Base-by-base conservation (phyloP, 1,284 basidiomycete genomes). In the Leccinum cinnamomeum region DNA sequence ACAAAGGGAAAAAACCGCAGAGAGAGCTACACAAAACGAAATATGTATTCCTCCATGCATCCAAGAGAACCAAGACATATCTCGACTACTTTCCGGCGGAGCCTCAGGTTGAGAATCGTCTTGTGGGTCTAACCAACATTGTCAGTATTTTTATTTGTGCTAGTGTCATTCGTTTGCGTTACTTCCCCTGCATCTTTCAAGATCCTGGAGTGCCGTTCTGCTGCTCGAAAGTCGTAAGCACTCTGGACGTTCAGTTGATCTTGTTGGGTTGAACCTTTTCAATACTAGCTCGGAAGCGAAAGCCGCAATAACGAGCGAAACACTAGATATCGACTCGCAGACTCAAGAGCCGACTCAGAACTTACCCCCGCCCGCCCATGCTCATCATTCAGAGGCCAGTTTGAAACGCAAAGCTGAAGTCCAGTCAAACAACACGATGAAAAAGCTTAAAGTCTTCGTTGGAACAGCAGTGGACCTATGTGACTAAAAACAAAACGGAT, bases 41-140 rank as follows among this genome's bases (percentile, higher is more conserved):
- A 70, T 91, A 85, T 65, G 70, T 79, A 14, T 90, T 91, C 73
- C 80, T 86, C 63, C 74, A 72, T 55, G 72, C 79, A 10, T 79
- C 80, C 46, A 78, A 81, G 61, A 74, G 76, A 56, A 79, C 77
- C 12, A 65, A 77, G 53, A 77, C 73, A 56, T 92, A 90, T 70
- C 68, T 75, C 35, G 83, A 90, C 66, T 90, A 91, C 69, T 92
- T 92, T 75, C 79, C 83, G 58, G 85, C 88, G 16, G 79, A 82
- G 64, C 78, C 78, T 14, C 78, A 81, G 28, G 80, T 84, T 20
- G 89, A 91, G 76, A 84, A 78, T 68, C 79, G 78, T 44, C 70
- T 90, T 60, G 74, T 91, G 39, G 85, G 83, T 30, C 68, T 92
- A 37, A 76, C 82, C 35, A 79, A 86, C 67, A 71, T 82, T 78